Base-by-base conservation (phyloP, 352 stramenopile genomes). In the Pythium guiyangense region DNA sequence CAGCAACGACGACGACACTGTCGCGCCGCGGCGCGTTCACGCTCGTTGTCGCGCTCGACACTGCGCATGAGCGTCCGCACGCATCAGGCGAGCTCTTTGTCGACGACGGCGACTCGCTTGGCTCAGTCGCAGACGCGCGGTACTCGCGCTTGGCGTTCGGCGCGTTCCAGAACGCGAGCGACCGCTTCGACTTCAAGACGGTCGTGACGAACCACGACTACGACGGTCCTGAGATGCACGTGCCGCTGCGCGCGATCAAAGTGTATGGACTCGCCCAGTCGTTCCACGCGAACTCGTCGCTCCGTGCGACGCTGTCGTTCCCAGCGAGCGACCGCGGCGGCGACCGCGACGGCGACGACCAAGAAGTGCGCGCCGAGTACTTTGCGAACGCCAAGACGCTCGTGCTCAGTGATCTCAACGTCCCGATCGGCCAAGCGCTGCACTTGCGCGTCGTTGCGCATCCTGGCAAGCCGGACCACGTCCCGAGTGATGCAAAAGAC, bases 91-190 rank as follows among this genome's bases (percentile, higher is more conserved):
- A 90, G 40, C 46, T 94, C 3, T 94, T 87, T 42, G 53, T 94
- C 22, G 84, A 94, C 18, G 78, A 89, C 49, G 84, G 84, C 6
- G 78, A 90, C 44, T 89, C 82, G 8, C 43, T 94, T 9, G 60
- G 71, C 26, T 79, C 84, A 29, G 66, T 94, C 3, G 52, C 73
- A 57, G 77, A 88, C 10, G 53, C 69, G 15, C 70, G 82, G 12
- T 89, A 77, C 52, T 86, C 81, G 5, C 54, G 79, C 29, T 43
- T 90, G 43, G 43, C 42, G 26, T 90, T 90, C 46, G 22, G 54
- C 0, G 69, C 76, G 6, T 55, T 64, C 27, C 64, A 86, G 11
- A 73, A 70, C 25, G 55, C 67, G 26, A 73, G 55, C 12, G 50
- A 78, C 34, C 60, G 49, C 0, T 59, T 92, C 11, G 67, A 78